phyloP scores from a whole-genome alignment of 1,139 yeast species.

The Ashbya aceris region DNA sequence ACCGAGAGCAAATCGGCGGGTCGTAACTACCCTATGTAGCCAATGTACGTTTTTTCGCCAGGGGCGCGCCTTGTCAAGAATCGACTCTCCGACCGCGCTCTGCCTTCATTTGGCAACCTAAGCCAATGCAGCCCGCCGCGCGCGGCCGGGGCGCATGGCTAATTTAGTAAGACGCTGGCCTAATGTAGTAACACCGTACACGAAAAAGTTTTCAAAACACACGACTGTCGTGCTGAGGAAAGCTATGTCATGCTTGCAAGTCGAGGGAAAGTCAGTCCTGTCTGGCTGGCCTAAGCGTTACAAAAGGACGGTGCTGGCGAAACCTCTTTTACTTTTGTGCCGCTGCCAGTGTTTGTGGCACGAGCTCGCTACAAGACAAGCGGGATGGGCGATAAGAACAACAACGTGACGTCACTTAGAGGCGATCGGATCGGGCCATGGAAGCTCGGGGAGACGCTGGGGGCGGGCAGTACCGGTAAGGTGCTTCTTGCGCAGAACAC shows the following conservation, averaged over 20 bases:
- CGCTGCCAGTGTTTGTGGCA: no score
- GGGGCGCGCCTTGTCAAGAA: no score
- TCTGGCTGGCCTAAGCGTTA: slow-evolving; percentile 1
- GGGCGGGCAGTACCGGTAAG: slow-evolving; percentile 92
- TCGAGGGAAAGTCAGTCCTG: background rate
- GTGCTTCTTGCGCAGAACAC: slow-evolving; percentile 86
- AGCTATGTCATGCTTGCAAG: background rate
- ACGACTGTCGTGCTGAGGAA: background rate
- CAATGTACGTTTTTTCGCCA: background rate
- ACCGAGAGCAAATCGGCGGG: slow-evolving; percentile 79
- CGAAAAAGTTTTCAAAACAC: slow-evolving; percentile 3
- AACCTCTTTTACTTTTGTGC: no score
- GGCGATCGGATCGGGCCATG: slow-evolving; percentile 75
- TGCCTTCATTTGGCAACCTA: no score
- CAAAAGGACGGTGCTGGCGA: background rate
- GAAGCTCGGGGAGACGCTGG: slow-evolving; percentile 89
- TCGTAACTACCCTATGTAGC: background rate
- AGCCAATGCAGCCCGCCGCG: background rate
- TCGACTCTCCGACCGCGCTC: no score
- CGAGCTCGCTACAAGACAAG: background rate
- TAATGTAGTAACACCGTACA: slow-evolving; percentile 3
- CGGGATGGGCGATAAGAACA: slow-evolving; percentile 1
- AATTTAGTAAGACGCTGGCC: slow-evolving; percentile 1
- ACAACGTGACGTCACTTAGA: slow-evolving; percentile 11
- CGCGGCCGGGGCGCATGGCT: background rate